These are phyloP conservation scores for Aspergillus fijiensis DNA, from an alignment of 2,329 filamentous ascomycete genomes.

Conservation along the genomic window DNA sequence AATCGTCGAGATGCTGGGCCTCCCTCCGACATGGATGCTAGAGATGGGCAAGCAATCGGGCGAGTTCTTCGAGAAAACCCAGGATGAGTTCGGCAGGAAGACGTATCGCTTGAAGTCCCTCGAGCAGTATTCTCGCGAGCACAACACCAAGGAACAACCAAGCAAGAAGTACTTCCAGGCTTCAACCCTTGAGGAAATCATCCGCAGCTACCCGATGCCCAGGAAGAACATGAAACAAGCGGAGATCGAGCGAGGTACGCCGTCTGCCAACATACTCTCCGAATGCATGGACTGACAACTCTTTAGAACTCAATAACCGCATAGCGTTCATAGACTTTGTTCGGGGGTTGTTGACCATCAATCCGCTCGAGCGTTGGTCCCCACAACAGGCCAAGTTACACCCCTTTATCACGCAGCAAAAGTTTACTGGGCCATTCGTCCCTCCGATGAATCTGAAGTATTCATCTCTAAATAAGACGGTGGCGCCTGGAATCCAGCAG, in stretches of 20 bases:
- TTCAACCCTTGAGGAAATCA: slow-evolving; percentile 91
- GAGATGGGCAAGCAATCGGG: slow-evolving; percentile 98
- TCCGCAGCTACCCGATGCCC: slow-evolving; percentile 96
- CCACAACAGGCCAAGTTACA: slow-evolving; percentile 96
- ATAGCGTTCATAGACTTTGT: slow-evolving; percentile 98
- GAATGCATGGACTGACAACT: slow-evolving; percentile 13
- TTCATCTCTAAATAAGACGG: slow-evolving; percentile 78
- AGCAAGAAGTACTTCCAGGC: slow-evolving; percentile 99
- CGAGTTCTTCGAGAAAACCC: slow-evolving; percentile 92
- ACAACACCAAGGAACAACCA: slow-evolving; percentile 94
- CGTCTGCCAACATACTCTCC: background rate
- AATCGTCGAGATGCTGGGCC: slow-evolving; percentile 96
- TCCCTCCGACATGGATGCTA: slow-evolving; percentile 97
- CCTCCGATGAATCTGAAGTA: slow-evolving; percentile 96
- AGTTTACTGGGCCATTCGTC: slow-evolving; percentile 93
- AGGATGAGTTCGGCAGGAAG: slow-evolving; percentile 88
- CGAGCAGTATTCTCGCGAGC: slow-evolving; percentile 96
- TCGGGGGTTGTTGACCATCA: slow-evolving; percentile 86
- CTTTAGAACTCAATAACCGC: slow-evolving; percentile 93
- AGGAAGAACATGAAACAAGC: slow-evolving; percentile 98
- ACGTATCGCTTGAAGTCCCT: slow-evolving; percentile 93
- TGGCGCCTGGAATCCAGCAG: slow-evolving; percentile 89
- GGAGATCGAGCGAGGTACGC: slow-evolving; percentile 89
- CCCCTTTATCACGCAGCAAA: slow-evolving; percentile 97
- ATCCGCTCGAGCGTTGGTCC: slow-evolving; percentile 94